Base-by-base conservation (phyloP, 1,284 basidiomycete genomes). In the Polyporus tsugae region DNA sequence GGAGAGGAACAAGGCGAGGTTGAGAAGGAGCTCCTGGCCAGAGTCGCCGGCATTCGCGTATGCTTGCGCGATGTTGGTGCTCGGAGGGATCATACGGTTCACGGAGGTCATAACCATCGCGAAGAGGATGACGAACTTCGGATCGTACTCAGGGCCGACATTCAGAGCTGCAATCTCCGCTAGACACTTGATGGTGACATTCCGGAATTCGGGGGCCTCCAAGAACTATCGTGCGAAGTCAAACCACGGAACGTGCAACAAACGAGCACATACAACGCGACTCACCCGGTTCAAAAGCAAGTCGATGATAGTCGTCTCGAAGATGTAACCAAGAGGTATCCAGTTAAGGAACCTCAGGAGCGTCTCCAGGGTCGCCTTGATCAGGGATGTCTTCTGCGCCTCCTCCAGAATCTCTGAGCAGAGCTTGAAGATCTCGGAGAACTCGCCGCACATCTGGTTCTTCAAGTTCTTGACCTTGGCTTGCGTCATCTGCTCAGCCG, bases 271-370 rank as follows among this genome's bases (percentile, higher is more conserved):
- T 22, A 53, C 11, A 25, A 36, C 11, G 6, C 33, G 13, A 86
- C 93, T 80, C 80, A 95, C 95, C 75, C 96, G 88, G 75, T 91
- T 92, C 62, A 99, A 88, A 29, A 99, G 86, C 68, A 95, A 88
- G 82, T 99, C 98, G 75, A 99, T 99, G 77, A 99, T 94, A 62
- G 94, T 95, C 1, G 98, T 99, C 84, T 99, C 98, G 75, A 99
- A 99, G 75, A 99, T 99, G 81, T 97, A 99, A 35, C 97, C 98
- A 58, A 99, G 85, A 60, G 98, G 98, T 78, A 99, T 99, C 98
- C 98, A 99, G 82, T 99, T 99, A 76, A 99, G 84, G 88, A 99
- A 99, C 68, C 96, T 88, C 69, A 99, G 86, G 53, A 99, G 87
- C 0, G 98, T 99, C 81, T 99, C 97, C 72, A 99, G 85, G 4